Base-by-base conservation (phyloP, 2,329 filamentous ascomycete genomes). In the Neopestalotiopsis clavispora region DNA sequence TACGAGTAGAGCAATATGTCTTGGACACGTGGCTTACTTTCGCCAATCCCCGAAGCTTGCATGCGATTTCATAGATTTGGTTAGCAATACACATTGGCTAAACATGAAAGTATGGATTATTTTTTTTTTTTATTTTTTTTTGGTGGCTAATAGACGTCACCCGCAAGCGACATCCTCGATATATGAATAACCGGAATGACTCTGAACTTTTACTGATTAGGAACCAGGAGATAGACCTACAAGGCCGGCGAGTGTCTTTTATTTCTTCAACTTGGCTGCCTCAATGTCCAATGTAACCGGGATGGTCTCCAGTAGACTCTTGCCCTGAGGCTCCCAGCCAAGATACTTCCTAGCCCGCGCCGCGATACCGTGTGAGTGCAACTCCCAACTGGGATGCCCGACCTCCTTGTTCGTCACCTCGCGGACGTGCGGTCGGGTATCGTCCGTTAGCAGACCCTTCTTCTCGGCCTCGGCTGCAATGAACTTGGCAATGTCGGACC, bases 401-500 rank as follows among this genome's bases (percentile, higher is more conserved):
- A 73, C 69, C 28, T 56, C 42, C 32, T 58, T 49, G 34, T 77
- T 75, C 17, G 75, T 71, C 2, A 72, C 69, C 34, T 77, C 71
- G 10, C 69, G 71, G 4, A 79, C 76, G 66, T 78, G 75, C 56
- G 78, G 74, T 57, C 76, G 52, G 9, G 76, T 74, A 0, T 79
- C 71, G 75, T 81, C 75, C 28, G 74, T 71, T 28, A 80, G 70
- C 40, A 86, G 81, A 0, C 87, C 86, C 76, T 88, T 84, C 73
- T 85, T 82, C 49, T 83, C 79, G 2, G 87, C 89, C 73, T 87
- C 84, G 57, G 89, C 83, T 1, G 87, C 89, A 68, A 93, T 82
- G 74, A 81, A 81, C 69, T 79, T 77, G 2, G 88, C 82, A 7
- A 91, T 76, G 14, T 92, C 88, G 4, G 87, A 85, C 91, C 91